Evolutionary conservation across 768 basidiomycete genomes (phyloP), one percentile per base, ranked within the genome.

Genomic region (Hypsizygus marmoreus): DNA sequence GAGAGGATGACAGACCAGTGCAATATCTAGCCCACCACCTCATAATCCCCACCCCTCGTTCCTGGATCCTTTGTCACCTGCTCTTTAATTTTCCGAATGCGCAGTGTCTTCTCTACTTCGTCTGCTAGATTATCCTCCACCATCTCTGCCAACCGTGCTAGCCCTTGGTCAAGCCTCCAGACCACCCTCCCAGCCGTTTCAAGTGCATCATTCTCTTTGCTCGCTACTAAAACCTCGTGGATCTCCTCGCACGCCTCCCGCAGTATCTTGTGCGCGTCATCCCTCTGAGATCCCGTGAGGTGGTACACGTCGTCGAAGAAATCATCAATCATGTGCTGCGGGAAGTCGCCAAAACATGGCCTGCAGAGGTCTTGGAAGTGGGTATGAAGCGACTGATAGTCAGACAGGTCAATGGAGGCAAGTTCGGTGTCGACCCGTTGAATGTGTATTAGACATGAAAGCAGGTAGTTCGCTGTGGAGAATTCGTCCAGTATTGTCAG

Each of bases 351-450:
- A 49, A 59, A 66, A 2, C 22, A 40, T 4, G 7, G 40, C 60
- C 12, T 55, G 50, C 52, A 65, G 6, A 69, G 54, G 12, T 50
- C 55, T 28, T 53, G 54, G 51, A 70, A 67, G 49, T 66, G 60
- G 0, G 35, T 3, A n/a, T 54, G 37, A 4, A 59, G 51, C 4
- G 56, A 54, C n/a, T 35, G 13, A 11, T 55, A 50, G 38, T 65
- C 58, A 19, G 60, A 54, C 29, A 63, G 40, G 32, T 72, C 57
- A 22, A 62, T 46, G 8, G 45, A 46, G 12, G 55, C 43, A 32
- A 63, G 64, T 13, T 55, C 59, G 26, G 50, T 40, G 45, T 70
- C 67, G 13, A 54, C 49, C 29, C 58, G 59, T 45, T 66, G 69
- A 12, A 67, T 55, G 36, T 60, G 62, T 14, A 66, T 55, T 37